phyloP scores from a whole-genome alignment of 129 eudicot genomes.

The Silybum marianum region DNA sequence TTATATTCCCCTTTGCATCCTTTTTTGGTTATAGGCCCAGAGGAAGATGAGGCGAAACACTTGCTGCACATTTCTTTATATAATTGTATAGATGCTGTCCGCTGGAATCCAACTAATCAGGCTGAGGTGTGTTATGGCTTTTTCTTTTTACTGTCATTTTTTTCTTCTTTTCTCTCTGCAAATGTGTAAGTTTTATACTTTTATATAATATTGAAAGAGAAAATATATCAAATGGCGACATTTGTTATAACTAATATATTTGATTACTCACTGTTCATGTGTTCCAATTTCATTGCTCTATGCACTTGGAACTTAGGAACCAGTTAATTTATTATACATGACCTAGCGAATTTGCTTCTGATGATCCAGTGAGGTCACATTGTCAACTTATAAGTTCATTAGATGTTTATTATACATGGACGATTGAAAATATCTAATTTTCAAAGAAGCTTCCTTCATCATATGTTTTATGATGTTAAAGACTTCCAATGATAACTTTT shows the following conservation, averaged over 20 bases:
- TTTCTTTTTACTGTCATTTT: slow-evolving; percentile 7
- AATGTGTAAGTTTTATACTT: not conserved
- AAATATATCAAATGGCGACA: not conserved
- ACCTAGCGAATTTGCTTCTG: not conserved
- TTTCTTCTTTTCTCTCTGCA: not conserved
- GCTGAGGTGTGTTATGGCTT: slow-evolving; percentile 60
- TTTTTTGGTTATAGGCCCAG: slow-evolving; percentile 29
- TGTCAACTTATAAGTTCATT: not conserved
- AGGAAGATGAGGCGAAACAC: slow-evolving; percentile 70
- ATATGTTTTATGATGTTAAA: not conserved
- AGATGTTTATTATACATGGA: not conserved
- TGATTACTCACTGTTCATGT: not conserved
- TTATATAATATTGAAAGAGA: not conserved
- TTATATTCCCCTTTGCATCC: not conserved
- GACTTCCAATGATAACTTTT: not conserved
- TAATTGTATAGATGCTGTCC: slow-evolving; percentile 52
- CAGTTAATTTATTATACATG: not conserved
- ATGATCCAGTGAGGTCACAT: not conserved
- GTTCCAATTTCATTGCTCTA: not conserved
- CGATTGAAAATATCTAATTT: not conserved
- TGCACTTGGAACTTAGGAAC: not conserved
- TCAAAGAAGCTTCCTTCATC: not conserved
- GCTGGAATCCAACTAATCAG: slow-evolving; percentile 93
- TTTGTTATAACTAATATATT: not conserved
- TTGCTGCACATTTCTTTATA: slow-evolving; percentile 62